Evolutionary conservation across 2,329 filamentous ascomycete genomes (phyloP).

Genomic region (Stachybotrys echinatus): DNA sequence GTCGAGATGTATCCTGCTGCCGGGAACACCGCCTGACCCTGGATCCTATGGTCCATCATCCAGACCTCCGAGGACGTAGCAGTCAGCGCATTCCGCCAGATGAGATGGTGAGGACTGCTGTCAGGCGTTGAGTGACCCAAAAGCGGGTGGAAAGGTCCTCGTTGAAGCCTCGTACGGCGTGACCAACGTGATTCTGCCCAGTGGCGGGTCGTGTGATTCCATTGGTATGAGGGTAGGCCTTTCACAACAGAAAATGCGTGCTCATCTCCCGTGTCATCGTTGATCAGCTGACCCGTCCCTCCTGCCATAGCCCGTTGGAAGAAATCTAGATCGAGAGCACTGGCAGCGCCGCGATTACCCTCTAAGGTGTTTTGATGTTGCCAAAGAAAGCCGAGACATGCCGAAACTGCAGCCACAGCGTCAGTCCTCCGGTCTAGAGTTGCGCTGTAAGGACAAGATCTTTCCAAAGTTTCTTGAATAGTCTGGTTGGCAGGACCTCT

Average conservation of each 20-base stretch:
- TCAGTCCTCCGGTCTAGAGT: not conserved
- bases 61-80: conserved; percentile 22
- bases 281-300: not conserved
- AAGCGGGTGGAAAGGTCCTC: not conserved
- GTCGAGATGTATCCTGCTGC: conserved; percentile 29
- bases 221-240: not conserved
- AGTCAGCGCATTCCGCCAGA: conserved; percentile 18
- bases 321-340: not conserved
- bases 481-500: not conserved
- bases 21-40: conserved; percentile 32
- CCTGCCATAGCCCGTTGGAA: not conserved
- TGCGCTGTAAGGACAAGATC: not conserved
- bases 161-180: not conserved
- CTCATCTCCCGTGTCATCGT: not conserved
- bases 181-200: not conserved
- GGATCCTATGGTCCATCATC: conserved; percentile 30
- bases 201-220: not conserved
- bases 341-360: not conserved
- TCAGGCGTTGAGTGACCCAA: not conserved
- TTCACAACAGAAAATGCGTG: not conserved
- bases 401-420: not conserved
- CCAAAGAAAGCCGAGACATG: not conserved
- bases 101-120: not conserved
- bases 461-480: not conserved
- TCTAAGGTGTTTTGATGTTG: not conserved